A percentile compares a stretch with the other conserved stretches of the same genome.
phyloP scores from a whole-genome alignment of 352 stramenopile genomes.

The Phytophthora quininea region DNA sequence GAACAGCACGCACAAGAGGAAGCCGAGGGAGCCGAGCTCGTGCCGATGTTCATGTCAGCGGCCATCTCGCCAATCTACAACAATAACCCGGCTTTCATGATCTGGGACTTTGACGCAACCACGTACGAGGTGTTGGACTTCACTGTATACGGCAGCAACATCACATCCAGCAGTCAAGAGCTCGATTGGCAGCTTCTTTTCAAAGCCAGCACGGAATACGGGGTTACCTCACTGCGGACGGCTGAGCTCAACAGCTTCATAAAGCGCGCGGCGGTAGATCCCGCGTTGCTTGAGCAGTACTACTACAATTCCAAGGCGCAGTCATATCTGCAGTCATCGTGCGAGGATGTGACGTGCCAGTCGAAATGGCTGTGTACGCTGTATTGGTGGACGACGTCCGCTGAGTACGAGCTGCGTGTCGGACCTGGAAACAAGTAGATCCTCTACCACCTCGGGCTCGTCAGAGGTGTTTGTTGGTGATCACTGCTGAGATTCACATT shows the following conservation, averaged over 20 bases:
- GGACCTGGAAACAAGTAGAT: neutral
- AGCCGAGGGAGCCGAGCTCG: conserved; percentile 28
- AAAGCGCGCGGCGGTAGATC: conserved; percentile 44
- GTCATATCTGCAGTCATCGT: conserved; percentile 54
- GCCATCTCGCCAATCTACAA: conserved; percentile 89
- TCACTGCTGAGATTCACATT: neutral
- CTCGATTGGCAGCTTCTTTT: conserved; percentile 57
- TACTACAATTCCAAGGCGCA: conserved; percentile 84
- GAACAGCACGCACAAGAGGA: conserved; percentile 24
- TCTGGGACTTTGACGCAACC: conserved; percentile 70
- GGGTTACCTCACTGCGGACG: conserved; percentile 48
- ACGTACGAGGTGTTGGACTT: conserved; percentile 81
- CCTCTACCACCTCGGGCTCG: neutral
- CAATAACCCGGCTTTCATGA: conserved; percentile 90
- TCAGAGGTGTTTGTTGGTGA: neutral
- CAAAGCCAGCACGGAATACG: conserved; percentile 53
- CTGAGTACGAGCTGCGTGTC: conserved; percentile 63
- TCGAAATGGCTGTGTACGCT: conserved; percentile 68
- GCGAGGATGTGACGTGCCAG: conserved; percentile 40
- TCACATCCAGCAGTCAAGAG: conserved; percentile 40
- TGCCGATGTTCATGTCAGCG: conserved; percentile 80
- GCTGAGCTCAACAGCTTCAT: conserved; percentile 48
- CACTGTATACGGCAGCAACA: conserved; percentile 75
- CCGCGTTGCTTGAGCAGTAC: conserved; percentile 60
- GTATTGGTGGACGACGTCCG: conserved; percentile 69